Evolutionary conservation across 148 eudicot genomes (phyloP).

Genomic region (Spergularia bocconei): DNA sequence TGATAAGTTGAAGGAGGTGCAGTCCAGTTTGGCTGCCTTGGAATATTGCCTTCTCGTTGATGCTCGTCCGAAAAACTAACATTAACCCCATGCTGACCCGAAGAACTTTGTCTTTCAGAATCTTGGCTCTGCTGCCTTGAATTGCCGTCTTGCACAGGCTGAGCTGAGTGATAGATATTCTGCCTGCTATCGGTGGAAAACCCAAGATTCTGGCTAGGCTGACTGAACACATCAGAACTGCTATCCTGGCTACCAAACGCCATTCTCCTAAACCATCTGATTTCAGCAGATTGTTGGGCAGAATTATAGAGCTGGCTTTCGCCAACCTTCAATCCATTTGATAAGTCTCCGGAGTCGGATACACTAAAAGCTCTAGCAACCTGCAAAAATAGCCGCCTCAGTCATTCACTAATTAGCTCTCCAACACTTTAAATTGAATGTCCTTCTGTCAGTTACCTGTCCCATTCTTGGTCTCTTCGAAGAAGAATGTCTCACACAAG

Average conservation of each 20-base stretch:
- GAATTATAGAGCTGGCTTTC: slow-evolving; percentile 63
- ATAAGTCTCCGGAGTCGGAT: slow-evolving; percentile 60
- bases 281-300: slow-evolving; percentile 65
- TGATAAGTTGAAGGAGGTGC: slow-evolving; percentile 2
- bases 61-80: neutral
- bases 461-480: slow-evolving; percentile 85
- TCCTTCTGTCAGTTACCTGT: slow-evolving; percentile 47
- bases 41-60: neutral
- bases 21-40: slow-evolving; percentile 13
- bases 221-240: slow-evolving; percentile 54
- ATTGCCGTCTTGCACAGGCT: slow-evolving; percentile 16
- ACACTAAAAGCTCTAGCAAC: slow-evolving; percentile 64
- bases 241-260: slow-evolving; percentile 67
- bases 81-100: slow-evolving; percentile 16
- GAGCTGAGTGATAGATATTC: slow-evolving; percentile 19
- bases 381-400: slow-evolving; percentile 25
- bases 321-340: slow-evolving; percentile 83
- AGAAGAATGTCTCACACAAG: slow-evolving; percentile 84
- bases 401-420: neutral
- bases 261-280: slow-evolving; percentile 65
- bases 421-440: neutral
- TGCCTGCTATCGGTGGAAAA: slow-evolving; percentile 21
- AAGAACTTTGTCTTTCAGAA: slow-evolving; percentile 21
- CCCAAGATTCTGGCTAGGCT: slow-evolving; percentile 27
- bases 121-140: slow-evolving; percentile 23